Conservation (phyloP, 345 rosid genomes). For the thale cress (Arabidopsis thaliana) region DNA sequence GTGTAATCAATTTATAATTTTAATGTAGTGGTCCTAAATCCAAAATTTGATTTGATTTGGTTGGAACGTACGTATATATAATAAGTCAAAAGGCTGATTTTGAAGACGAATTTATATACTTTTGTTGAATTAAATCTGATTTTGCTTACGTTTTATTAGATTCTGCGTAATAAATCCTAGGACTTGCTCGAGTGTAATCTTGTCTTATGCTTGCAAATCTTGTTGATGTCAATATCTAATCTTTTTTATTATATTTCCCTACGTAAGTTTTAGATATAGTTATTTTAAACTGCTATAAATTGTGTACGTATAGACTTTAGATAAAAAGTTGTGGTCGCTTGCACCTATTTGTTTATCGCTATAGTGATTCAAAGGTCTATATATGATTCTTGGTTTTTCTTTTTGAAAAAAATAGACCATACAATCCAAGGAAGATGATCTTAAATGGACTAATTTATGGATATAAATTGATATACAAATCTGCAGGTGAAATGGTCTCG, state of each 20-base stretch:
- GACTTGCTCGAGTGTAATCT: conserved; percentile 32
- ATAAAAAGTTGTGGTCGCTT: not conserved
- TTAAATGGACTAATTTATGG: not conserved
- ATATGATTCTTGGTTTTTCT: not conserved
- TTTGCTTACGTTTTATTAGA: conserved; percentile 36
- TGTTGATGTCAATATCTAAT: conserved; percentile 29
- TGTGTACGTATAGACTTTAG: not conserved
- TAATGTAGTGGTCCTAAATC: not conserved
- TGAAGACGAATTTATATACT: not conserved
- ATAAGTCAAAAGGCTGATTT: conserved; percentile 24
- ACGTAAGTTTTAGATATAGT: not conserved
- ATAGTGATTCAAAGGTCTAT: not conserved
- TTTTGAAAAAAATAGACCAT: not conserved
- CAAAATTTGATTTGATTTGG: conserved; percentile 2
- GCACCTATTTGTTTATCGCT: not conserved
- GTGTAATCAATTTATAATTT: not conserved
- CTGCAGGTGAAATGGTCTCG: conserved; percentile 77
- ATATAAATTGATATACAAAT: conserved; percentile 1
- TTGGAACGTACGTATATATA: not conserved
- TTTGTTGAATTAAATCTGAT: conserved; percentile 25
- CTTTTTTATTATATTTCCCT: not conserved
- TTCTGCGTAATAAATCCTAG: conserved; percentile 36
- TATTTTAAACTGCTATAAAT: not conserved
- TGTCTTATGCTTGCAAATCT: conserved; percentile 46
- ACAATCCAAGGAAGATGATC: not conserved